phyloP scores from a whole-genome alignment of 441 rosid genomes.

The Rhodomyrtus psidioides region DNA sequence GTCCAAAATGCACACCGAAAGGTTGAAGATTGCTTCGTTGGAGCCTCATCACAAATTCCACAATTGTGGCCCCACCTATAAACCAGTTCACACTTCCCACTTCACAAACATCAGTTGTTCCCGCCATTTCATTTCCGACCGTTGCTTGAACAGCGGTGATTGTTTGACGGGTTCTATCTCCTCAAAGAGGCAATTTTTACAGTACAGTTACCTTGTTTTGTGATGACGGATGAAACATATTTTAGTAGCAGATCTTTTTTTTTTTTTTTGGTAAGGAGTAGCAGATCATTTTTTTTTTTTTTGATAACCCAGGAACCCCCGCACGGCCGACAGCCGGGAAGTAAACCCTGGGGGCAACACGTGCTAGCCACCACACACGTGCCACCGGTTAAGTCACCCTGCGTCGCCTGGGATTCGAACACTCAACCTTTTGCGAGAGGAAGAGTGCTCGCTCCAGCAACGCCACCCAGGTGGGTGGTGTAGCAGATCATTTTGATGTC shows the following conservation, averaged over 20 bases:
- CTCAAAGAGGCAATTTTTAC: not conserved
- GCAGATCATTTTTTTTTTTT: no score
- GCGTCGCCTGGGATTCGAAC: no score
- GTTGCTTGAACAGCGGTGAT: not conserved
- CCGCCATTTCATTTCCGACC: slow-evolving; percentile 27
- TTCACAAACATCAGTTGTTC: slow-evolving; percentile 13
- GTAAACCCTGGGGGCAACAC: no score
- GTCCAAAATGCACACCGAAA: slow-evolving; percentile 50
- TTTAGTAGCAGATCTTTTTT: not conserved
- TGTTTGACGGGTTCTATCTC: not conserved
- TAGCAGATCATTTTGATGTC: not conserved
- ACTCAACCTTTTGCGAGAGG: no score
- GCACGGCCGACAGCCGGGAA: no score
- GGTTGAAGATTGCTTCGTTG: slow-evolving; percentile 44
- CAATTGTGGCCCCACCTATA: slow-evolving; percentile 31
- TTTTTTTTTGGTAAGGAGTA: no score
- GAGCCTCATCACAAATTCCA: slow-evolving; percentile 50
- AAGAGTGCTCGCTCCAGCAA: no score
- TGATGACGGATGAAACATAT: not conserved
- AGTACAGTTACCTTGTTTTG: not conserved
- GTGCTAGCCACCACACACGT: no score
- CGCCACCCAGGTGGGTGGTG: no score
- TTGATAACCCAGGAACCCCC: no score
- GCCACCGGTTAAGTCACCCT: no score
- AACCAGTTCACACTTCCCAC: slow-evolving; percentile 7